These are phyloP conservation scores for Solanum rostratum DNA, from an alignment of 257 asterid genomes.

Conservation along the genomic window DNA sequence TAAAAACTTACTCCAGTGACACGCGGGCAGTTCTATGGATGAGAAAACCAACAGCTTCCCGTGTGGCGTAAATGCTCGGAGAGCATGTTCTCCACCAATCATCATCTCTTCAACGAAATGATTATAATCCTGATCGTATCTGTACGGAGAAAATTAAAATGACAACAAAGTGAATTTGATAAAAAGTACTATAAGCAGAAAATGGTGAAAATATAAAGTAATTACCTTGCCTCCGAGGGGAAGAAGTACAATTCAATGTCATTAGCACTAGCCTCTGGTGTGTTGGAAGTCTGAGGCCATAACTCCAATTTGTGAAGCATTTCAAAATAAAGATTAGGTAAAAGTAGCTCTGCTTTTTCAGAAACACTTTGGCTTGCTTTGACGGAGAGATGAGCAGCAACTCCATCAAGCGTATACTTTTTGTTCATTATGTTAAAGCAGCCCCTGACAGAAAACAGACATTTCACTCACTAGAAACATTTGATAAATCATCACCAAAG, in stretches of 20 bases:
- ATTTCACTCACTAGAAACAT: too few species aligned
- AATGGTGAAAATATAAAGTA: not conserved
- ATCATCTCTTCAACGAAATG: constrained; percentile 53
- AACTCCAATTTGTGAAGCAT: constrained; percentile 43
- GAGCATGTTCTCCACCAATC: constrained; percentile 34
- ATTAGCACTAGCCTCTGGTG: constrained; percentile 26
- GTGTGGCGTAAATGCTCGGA: constrained; percentile 35
- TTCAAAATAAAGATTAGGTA: constrained; percentile 39
- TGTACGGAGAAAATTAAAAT: constrained; percentile 1
- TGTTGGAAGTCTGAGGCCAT: constrained; percentile 58
- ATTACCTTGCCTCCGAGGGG: constrained; percentile 38
- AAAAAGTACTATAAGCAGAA: not conserved
- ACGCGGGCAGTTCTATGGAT: constrained; percentile 47
- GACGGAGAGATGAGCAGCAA: constrained; percentile 45
- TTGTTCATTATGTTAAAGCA: constrained; percentile 25
- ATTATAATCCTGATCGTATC: constrained; percentile 30
- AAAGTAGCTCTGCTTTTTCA: constrained; percentile 26
- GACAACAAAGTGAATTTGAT: not conserved
- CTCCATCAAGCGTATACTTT: constrained; percentile 19
- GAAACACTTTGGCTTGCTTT: constrained; percentile 35
- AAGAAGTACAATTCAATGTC: constrained; percentile 66
- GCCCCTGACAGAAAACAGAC: constrained; percentile 27
- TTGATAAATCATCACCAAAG: too few species aligned
- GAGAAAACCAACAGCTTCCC: constrained; percentile 71
- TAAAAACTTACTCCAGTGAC: constrained; percentile 53